Evolutionary conservation across 148 eudicot species (phyloP).

Genomic region (Nepenthes mirabilis): DNA sequence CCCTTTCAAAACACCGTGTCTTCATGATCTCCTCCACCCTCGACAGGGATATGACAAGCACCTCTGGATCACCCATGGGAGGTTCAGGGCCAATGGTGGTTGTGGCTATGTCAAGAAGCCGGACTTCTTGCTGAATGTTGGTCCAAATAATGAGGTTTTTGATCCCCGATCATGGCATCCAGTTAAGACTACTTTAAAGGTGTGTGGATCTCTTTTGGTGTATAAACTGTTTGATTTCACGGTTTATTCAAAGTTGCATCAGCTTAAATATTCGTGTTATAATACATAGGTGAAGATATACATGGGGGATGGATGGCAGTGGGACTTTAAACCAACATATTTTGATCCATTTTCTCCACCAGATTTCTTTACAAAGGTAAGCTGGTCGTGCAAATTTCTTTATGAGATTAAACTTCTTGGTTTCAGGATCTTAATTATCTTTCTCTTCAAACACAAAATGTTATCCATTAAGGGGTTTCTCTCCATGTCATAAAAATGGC

Average conservation of each 20-base stretch:
- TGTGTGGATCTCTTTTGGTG: conserved; percentile 2
- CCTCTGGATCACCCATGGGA: conserved; percentile 63
- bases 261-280: neutral
- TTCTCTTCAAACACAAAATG: no score
- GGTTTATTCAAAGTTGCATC: no score
- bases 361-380: conserved; percentile 52
- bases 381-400: conserved; percentile 2
- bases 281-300: conserved; percentile 41
- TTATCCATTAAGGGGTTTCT: no score
- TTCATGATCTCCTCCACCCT: neutral
- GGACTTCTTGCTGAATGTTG: conserved; percentile 23
- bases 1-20: neutral
- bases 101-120: conserved; percentile 75
- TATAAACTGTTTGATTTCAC: neutral
- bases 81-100: conserved; percentile 69
- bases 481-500: no score
- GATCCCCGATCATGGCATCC: conserved; percentile 16
- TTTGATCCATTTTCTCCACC: conserved; percentile 67
- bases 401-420: neutral
- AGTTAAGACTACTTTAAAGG: conserved; percentile 43
- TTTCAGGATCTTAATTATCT: neutral
- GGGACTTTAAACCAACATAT: conserved; percentile 31
- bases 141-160: conserved; percentile 20
- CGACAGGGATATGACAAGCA: conserved; percentile 46
- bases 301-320: conserved; percentile 64